phyloP scores from a whole-genome alignment of 2,329 filamentous ascomycete genomes.

The Eurotiales sp. region DNA sequence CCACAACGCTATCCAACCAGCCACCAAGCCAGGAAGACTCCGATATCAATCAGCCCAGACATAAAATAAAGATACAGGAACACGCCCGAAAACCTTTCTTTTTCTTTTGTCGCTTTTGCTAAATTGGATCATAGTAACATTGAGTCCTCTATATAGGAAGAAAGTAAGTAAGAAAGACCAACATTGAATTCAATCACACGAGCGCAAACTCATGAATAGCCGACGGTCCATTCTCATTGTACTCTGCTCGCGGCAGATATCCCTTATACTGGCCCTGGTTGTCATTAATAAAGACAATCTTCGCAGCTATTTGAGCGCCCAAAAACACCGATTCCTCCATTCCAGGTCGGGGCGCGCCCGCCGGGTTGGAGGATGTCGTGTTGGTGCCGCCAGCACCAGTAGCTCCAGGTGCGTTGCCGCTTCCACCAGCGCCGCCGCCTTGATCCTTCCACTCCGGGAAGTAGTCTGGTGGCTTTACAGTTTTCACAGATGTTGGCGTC shows the following conservation, averaged over 20 bases:
- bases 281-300: constrained; percentile 67
- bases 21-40: background rate
- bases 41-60: background rate
- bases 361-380: constrained; percentile 30
- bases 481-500: constrained; percentile 80
- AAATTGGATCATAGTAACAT: background rate
- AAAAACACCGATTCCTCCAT: constrained; percentile 82
- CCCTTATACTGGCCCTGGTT: constrained; percentile 60
- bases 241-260: constrained; percentile 65
- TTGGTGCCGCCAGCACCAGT: constrained; percentile 20
- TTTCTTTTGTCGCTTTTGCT: background rate
- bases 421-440: constrained; percentile 20
- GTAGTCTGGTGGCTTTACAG: constrained; percentile 74
- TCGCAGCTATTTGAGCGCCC: constrained; percentile 80
- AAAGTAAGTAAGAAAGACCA: too few species aligned
- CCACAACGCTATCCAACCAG: background rate
- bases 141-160: background rate
- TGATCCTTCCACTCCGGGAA: constrained; percentile 87
- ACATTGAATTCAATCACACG: background rate
- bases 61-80: background rate
- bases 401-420: constrained; percentile 31
- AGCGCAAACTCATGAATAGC: constrained; percentile 58
- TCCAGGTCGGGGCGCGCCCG: constrained; percentile 43
- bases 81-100: background rate
- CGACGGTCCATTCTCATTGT: constrained; percentile 63